These are phyloP conservation scores for Bacterosira constricta DNA, from an alignment of 108 stramenopile species.

Conservation along the genomic window DNA sequence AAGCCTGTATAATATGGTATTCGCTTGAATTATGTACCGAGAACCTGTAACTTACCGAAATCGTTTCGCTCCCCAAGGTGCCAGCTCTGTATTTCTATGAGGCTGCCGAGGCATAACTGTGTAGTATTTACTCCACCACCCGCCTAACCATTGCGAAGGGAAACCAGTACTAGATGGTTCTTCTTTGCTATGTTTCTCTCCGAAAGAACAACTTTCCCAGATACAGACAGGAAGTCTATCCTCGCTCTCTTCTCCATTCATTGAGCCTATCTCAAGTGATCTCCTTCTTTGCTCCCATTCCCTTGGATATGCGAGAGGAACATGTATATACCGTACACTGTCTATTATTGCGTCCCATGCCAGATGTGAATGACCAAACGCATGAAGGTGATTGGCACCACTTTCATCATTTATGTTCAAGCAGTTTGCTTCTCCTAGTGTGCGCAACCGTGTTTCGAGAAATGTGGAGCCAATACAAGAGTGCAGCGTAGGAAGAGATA, in stretches of 20 bases:
- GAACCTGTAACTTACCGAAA: slow-evolving; percentile 24
- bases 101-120: slow-evolving; percentile 35
- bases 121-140: slow-evolving; percentile 54
- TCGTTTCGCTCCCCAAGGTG: slow-evolving; percentile 43
- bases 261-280: slow-evolving; percentile 46
- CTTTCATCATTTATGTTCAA: neutral
- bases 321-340: slow-evolving; percentile 39
- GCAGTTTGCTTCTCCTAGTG: neutral
- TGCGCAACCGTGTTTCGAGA: slow-evolving; percentile 30
- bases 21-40: too few species aligned
- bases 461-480: slow-evolving; percentile 32
- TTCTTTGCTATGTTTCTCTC: neutral
- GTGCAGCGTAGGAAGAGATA: slow-evolving; percentile 38
- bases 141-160: slow-evolving; percentile 36
- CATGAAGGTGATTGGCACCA: slow-evolving; percentile 27
- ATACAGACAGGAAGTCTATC: slow-evolving; percentile 43
- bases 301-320: slow-evolving; percentile 45
- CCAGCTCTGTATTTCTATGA: slow-evolving; percentile 34
- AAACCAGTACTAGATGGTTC: slow-evolving; percentile 7
- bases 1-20: too few species aligned
- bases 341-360: slow-evolving; percentile 39
- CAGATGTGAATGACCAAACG: slow-evolving; percentile 45
- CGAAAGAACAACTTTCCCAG: slow-evolving; percentile 29
- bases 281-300: slow-evolving; percentile 45
- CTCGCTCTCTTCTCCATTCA: slow-evolving; percentile 24